phyloP scores from a whole-genome alignment of 2,329 filamentous ascomycete genomes.

The Fonsecaea erecta region DNA sequence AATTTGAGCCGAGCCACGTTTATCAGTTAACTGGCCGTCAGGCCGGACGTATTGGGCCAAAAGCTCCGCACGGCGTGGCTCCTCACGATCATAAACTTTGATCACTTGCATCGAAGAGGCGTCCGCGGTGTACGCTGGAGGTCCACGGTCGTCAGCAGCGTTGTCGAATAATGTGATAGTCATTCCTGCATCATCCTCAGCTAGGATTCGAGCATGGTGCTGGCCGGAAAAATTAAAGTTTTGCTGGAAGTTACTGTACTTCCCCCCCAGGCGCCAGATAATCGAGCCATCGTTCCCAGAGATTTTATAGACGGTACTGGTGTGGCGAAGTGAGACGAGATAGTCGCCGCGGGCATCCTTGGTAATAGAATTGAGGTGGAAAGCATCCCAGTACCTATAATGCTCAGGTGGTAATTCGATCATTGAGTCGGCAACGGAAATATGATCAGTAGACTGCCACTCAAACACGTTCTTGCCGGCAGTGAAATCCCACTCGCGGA shows the following conservation, averaged over 20 bases:
- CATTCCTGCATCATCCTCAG: constrained; percentile 35
- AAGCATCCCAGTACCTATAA: constrained; percentile 41
- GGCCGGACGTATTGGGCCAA: constrained; percentile 1
- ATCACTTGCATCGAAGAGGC: constrained; percentile 29
- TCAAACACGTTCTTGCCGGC: constrained; percentile 25
- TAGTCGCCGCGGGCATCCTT: constrained; percentile 54
- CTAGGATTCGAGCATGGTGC: constrained; percentile 55
- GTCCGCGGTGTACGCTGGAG: not conserved
- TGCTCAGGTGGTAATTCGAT: constrained; percentile 52
- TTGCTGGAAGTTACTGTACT: constrained; percentile 48
- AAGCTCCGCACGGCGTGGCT: not conserved
- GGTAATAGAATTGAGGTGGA: constrained; percentile 58
- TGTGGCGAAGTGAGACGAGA: constrained; percentile 50
- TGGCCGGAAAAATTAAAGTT: constrained; percentile 55
- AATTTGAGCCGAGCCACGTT: constrained; percentile 38
- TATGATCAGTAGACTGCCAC: constrained; percentile 9
- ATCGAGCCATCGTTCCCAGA: constrained; percentile 38
- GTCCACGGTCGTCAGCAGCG: constrained; percentile 7
- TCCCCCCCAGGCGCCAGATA: constrained; percentile 59
- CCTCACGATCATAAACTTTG: not conserved
- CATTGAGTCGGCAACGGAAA: constrained; percentile 7
- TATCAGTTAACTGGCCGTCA: constrained; percentile 5
- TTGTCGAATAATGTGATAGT: constrained; percentile 48
- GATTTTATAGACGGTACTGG: constrained; percentile 49
- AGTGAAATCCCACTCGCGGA: not conserved